Conservation (phyloP, 1,284 basidiomycete species). For the Ustilago esculenta region DNA sequence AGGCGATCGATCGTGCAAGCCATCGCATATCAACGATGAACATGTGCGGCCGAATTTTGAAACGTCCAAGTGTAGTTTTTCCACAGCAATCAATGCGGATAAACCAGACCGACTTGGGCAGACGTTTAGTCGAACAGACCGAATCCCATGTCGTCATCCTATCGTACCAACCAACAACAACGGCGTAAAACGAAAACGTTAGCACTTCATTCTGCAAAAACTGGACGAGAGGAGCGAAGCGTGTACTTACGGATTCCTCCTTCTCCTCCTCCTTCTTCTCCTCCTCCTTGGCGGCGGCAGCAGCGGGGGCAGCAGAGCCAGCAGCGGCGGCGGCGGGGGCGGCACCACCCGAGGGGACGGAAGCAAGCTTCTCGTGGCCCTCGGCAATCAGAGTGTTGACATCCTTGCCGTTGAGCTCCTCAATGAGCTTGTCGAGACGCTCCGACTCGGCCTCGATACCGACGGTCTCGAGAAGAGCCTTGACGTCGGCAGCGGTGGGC, state of each 20-base stretch:
- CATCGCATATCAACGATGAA: no score
- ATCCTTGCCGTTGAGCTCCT: conserved; percentile 92
- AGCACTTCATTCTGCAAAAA: no score
- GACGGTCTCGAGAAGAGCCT: conserved; percentile 84
- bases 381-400: conserved; percentile 86
- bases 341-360: conserved; percentile 73
- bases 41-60: no score
- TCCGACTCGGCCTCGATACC: conserved; percentile 87
- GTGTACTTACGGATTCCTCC: conserved; percentile 56
- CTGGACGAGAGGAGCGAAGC: no score
- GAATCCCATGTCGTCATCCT: conserved; percentile 65
- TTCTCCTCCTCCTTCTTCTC: conserved; percentile 67
- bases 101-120: no score
- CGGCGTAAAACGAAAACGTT: no score
- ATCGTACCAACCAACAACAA: no score
- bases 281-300: conserved; percentile 75
- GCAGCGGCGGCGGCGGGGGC: conserved; percentile 68
- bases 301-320: conserved; percentile 74
- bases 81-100: conserved; percentile 7
- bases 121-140: conserved; percentile 65
- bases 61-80: conserved; percentile 10
- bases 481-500: conserved; percentile 89
- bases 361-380: conserved; percentile 91
- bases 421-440: conserved; percentile 84
- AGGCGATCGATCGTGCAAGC: no score